phyloP scores from a whole-genome alignment of 2,329 filamentous ascomycete species.

The Pyrenophora tritici-repentis region DNA sequence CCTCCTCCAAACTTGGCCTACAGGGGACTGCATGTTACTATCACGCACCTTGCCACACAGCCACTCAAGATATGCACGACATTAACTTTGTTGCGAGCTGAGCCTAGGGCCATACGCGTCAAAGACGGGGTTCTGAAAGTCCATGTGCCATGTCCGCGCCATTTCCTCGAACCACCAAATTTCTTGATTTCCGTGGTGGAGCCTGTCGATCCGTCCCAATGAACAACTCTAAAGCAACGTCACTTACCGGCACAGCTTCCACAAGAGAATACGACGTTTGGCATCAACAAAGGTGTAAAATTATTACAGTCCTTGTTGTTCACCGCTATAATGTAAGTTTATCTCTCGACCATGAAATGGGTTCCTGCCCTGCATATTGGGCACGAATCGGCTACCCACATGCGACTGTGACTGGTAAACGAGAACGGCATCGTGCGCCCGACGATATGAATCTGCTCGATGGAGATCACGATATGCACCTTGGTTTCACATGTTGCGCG shows the following conservation, averaged over 20 bases:
- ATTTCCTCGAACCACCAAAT: conserved; percentile 17
- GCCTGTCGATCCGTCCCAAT: conserved; percentile 15
- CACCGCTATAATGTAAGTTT: conserved; percentile 9
- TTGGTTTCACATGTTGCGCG: background rate
- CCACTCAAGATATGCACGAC: conserved; percentile 5
- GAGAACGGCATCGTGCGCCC: background rate
- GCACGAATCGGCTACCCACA: background rate
- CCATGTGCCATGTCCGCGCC: conserved; percentile 2
- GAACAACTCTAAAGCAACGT: conserved; percentile 27
- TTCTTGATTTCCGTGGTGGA: conserved; percentile 17
- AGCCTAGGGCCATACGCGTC: conserved; percentile 1
- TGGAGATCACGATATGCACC: background rate
- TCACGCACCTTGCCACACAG: conserved; percentile 3
- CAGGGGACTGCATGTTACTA: conserved; percentile 4
- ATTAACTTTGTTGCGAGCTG: conserved; percentile 4
- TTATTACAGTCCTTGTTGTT: background rate
- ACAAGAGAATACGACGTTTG: conserved; percentile 3
- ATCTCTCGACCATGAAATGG: conserved; percentile 6
- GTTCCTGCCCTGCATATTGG: conserved; percentile 11
- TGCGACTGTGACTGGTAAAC: background rate
- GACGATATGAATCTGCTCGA: background rate
- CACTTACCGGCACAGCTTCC: conserved; percentile 9
- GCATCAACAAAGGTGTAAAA: background rate
- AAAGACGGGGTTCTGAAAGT: conserved; percentile 2
- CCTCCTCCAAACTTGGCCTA: conserved; percentile 2